Conservation (phyloP, 495 filamentous ascomycete species). For the Penicillium dipodomyicola region DNA sequence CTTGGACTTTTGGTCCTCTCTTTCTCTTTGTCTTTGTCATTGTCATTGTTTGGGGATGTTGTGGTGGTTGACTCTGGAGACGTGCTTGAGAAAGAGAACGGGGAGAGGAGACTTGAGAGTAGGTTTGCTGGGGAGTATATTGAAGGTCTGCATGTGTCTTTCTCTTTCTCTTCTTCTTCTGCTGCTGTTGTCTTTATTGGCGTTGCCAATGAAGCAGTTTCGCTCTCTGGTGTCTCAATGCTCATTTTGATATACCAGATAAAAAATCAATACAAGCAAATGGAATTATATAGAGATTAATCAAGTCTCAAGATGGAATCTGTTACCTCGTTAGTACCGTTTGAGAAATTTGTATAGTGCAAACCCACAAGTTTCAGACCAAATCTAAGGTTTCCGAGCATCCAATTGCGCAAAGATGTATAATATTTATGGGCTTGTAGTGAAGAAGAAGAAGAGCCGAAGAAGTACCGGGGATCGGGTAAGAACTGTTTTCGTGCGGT, state of each 20-base stretch:
- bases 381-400: background rate
- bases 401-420: background rate
- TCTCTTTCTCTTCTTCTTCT: background rate
- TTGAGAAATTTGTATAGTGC: too few relatives aligned
- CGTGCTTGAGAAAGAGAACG: constrained; percentile 5
- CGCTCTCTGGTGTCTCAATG: background rate
- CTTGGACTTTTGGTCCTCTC: background rate
- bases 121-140: constrained; percentile 3
- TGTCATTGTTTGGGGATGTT: background rate
- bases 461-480: constrained; percentile 21
- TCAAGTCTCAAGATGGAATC: background rate
- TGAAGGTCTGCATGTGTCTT: background rate
- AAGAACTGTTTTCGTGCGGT: constrained; percentile 17
- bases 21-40: background rate
- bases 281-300: background rate
- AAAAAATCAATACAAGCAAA: background rate
- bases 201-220: background rate
- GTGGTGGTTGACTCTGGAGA: background rate
- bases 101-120: constrained; percentile 7
- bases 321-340: background rate
- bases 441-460: background rate
- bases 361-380: background rate
- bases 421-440: background rate
- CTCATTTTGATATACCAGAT: constrained; percentile 4
- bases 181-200: background rate